Evolutionary conservation across 2,329 filamentous ascomycete genomes (phyloP), one percentile per base, ranked within the genome.

Genomic region (Stagonosporopsis cucurbitacearum): DNA sequence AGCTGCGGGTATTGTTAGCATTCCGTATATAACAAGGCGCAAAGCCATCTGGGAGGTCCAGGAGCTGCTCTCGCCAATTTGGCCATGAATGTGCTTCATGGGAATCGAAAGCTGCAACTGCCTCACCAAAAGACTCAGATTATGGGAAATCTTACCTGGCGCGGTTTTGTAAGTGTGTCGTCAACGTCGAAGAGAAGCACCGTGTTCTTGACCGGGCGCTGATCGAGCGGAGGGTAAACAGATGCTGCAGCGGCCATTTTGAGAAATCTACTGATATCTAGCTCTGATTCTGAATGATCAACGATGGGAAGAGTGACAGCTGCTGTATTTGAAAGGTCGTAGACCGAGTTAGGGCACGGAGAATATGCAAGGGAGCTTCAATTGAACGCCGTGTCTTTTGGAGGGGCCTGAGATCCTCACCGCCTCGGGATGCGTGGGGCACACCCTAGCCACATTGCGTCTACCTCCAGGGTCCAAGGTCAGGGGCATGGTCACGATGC

Each of bases 101-200:
- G n/a, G n/a, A n/a, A n/a, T n/a, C 6, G 22, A 4, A 8, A 8
- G 7, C 23, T 22, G 19, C 19, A 15, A 32, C 28, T 9, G 19
- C 4, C n/a, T 9, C n/a, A n/a, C n/a, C n/a, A 32, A 2, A 20
- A 7, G 11, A 15, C 1, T 26, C 1, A 1, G 17, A 15, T 4
- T 15, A 22, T 30, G n/a, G n/a, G 17, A n/a, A 11, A 15, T 33
- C 64, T 37, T 66, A 96, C 91, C 68, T 84, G 83, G 64, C 95
- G 87, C 41, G 95, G 88, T 37, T 87, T 89, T 15, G 92, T 95
- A 66, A 99, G 86, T 26, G 95, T 97, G 72, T 86, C 91, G 76
- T 99, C 95, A 58, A 99, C 95, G 79, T 99, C 95, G 79, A 99
- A 99, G 62, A 99, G 88, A 72, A 87, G 88, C 78, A 99, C 90